Conservation (phyloP, 805 yeast species). For the Metschnikowia gelsemii region DNA sequence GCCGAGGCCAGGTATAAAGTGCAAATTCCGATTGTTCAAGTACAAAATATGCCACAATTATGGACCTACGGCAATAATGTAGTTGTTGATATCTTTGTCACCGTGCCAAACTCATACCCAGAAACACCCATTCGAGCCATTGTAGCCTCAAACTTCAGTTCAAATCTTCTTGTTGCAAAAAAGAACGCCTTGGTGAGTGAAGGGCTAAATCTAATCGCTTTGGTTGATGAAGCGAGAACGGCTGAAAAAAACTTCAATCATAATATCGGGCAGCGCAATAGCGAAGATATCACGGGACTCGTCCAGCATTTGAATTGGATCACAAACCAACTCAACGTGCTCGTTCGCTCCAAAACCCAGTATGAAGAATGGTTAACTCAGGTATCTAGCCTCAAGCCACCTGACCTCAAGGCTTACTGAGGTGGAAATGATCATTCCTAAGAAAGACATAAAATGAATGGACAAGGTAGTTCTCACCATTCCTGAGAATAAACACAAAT, state of each 20-base stretch:
- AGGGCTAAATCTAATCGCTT: slow-evolving; percentile 18
- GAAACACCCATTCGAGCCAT: slow-evolving; percentile 22
- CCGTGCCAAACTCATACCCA: slow-evolving; percentile 38
- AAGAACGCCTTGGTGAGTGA: slow-evolving; percentile 15
- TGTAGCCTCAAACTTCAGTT: slow-evolving; percentile 33
- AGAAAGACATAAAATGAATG: too few species aligned
- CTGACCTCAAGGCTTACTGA: too few species aligned
- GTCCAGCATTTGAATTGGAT: slow-evolving; percentile 34
- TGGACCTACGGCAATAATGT: slow-evolving; percentile 27
- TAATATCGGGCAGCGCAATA: slow-evolving; percentile 25
- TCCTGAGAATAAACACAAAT: too few species aligned
- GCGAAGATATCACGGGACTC: slow-evolving; percentile 16
- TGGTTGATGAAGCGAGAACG: slow-evolving; percentile 26
- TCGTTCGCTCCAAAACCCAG: slow-evolving; percentile 3
- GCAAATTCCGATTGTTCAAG: slow-evolving; percentile 27
- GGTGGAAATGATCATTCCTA: too few species aligned
- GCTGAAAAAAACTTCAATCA: slow-evolving; percentile 29
- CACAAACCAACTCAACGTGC: slow-evolving; percentile 24
- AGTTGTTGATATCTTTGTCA: slow-evolving; percentile 33
- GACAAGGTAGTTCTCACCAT: too few species aligned
- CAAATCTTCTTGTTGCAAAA: slow-evolving; percentile 29
- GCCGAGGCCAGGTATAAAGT: slow-evolving; percentile 33
- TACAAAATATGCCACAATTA: slow-evolving; percentile 24
- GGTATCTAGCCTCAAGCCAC: slow-evolving; percentile 1
- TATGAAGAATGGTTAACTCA: slow-evolving; percentile 7